phyloP scores from a whole-genome alignment of 2,329 filamentous ascomycete genomes.

The Colletotrichum cordylinicola region DNA sequence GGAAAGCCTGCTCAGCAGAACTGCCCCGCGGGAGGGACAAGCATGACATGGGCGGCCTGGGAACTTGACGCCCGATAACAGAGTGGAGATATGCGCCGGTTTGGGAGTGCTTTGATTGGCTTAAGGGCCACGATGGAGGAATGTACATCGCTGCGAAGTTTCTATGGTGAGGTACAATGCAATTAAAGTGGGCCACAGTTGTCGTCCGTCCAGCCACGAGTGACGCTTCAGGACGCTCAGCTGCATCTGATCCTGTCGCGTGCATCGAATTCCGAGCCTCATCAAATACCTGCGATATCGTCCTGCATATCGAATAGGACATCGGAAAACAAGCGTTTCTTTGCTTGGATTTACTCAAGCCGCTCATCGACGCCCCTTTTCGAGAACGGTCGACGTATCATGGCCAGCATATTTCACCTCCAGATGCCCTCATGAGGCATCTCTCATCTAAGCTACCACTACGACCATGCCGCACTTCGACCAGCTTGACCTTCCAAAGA shows the following conservation, averaged over 20 bases:
- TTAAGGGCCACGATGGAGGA: fast-evolving
- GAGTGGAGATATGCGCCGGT: neutral
- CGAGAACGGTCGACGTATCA: neutral
- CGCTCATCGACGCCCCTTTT: neutral
- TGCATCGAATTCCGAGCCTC: conserved; percentile 13
- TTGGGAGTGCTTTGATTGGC: neutral
- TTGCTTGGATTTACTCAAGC: neutral
- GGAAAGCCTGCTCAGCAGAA: conserved; percentile 8
- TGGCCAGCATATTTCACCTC: conserved; percentile 14
- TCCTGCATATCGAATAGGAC: neutral
- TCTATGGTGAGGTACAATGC: neutral
- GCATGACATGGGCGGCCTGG: conserved; percentile 8
- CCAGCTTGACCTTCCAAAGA: conserved; percentile 54
- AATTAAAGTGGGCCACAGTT: neutral
- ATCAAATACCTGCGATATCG: neutral
- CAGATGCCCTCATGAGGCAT: conserved; percentile 21
- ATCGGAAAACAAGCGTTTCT: neutral
- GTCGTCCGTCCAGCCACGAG: conserved; percentile 9
- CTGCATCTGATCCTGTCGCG: conserved; percentile 14
- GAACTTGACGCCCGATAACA: conserved; percentile 1
- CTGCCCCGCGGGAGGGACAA: conserved; percentile 17
- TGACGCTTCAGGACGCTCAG: neutral
- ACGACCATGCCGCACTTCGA: conserved; percentile 56
- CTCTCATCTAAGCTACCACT: conserved; percentile 10
- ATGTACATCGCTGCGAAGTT: neutral